phyloP scores from a whole-genome alignment of 2,329 filamentous ascomycete genomes.

The Rugonectria rugulosa region DNA sequence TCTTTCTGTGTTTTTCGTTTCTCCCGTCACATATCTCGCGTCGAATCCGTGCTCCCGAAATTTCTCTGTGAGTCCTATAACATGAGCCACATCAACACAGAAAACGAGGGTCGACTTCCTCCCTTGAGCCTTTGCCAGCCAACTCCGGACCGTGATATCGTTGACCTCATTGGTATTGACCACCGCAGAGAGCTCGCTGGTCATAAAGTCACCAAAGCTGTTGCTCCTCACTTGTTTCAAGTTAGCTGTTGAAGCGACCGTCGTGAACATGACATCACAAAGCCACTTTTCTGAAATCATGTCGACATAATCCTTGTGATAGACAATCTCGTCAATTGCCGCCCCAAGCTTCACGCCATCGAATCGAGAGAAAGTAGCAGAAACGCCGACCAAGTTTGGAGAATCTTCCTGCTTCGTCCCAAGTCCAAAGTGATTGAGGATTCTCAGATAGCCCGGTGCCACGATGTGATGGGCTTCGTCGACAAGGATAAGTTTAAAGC shows the following conservation, averaged over 20 bases:
- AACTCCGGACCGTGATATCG: slow-evolving; percentile 83
- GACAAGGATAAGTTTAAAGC: slow-evolving; percentile 90
- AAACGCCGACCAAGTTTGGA: slow-evolving; percentile 85
- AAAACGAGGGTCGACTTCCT: slow-evolving; percentile 91
- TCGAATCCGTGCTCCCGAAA: slow-evolving; percentile 84
- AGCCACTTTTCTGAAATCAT: slow-evolving; percentile 91
- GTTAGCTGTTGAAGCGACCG: slow-evolving; percentile 83
- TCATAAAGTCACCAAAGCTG: slow-evolving; percentile 76
- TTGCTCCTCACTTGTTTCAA: slow-evolving; percentile 73
- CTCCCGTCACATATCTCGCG: slow-evolving; percentile 85
- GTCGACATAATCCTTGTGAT: slow-evolving; percentile 78
- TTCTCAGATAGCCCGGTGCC: slow-evolving; percentile 77
- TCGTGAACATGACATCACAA: slow-evolving; percentile 91
- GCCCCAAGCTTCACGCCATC: slow-evolving; percentile 84
- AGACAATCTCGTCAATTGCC: slow-evolving; percentile 94
- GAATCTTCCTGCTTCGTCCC: slow-evolving; percentile 50
- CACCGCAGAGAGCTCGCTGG: slow-evolving; percentile 76
- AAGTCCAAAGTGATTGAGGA: slow-evolving; percentile 81
- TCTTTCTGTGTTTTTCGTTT: slow-evolving; percentile 75
- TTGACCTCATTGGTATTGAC: slow-evolving; percentile 87
- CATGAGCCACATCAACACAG: slow-evolving; percentile 89
- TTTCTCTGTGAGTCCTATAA: slow-evolving; percentile 73
- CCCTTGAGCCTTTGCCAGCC: slow-evolving; percentile 77
- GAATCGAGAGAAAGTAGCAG: slow-evolving; percentile 79
- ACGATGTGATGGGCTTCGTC: slow-evolving; percentile 98